Evolutionary conservation across 106 monocot genomes (phyloP).

Genomic region (Dactylorhiza incarnata): DNA sequence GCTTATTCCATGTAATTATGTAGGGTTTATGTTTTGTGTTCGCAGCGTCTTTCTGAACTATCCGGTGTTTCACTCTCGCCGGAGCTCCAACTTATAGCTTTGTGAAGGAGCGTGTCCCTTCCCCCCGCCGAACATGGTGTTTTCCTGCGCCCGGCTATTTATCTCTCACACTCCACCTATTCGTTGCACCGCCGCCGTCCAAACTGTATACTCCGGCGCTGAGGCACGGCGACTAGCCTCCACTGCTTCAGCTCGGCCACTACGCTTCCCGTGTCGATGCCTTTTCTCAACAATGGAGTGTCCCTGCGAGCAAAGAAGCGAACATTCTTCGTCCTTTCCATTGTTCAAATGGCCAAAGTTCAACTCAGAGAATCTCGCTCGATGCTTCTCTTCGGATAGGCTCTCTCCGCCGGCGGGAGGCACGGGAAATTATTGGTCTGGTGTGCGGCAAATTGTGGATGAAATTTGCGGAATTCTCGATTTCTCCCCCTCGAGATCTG

Average conservation of each 20-base stretch:
- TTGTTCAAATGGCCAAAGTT: not conserved
- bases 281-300: not conserved
- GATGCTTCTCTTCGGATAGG: conserved; percentile 24
- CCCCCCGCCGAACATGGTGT: not conserved
- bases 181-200: not conserved
- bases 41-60: not conserved
- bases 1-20: too few relatives aligned
- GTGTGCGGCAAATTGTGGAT: conserved; percentile 18
- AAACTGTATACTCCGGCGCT: not conserved
- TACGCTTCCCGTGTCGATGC: not conserved
- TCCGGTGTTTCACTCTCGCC: not conserved
- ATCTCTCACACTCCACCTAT: not conserved
- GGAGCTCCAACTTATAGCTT: not conserved
- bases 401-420: conserved; percentile 3
- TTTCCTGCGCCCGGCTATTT: not conserved
- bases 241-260: not conserved
- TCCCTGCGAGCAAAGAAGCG: not conserved
- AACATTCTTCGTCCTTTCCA: not conserved
- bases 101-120: too few relatives aligned
- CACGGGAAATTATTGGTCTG: not conserved
- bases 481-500: conserved; percentile 18
- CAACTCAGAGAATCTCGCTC: not conserved
- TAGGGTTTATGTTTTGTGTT: not conserved
- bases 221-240: not conserved
- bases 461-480: conserved; percentile 44